Conservation (phyloP, 495 filamentous ascomycete genomes). For the Hypoxylon rickii region DNA sequence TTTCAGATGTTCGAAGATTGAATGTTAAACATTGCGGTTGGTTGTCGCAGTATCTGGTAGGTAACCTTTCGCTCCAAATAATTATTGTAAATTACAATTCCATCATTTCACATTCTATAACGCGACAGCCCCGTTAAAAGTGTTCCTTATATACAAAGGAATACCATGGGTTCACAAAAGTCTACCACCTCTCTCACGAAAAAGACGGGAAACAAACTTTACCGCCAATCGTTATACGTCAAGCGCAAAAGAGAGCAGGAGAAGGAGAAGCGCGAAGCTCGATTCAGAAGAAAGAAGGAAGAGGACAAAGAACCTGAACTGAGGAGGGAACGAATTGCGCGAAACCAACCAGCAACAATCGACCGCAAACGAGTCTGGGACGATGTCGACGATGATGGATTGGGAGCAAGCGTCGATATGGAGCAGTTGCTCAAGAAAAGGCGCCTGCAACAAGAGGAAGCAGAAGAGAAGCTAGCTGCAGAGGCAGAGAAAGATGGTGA, state of each 20-base stretch:
- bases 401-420: slow-evolving; percentile 78
- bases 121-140: no score
- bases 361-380: slow-evolving; percentile 95
- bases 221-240: slow-evolving; percentile 73
- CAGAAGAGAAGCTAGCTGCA: slow-evolving; percentile 54
- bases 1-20: slow-evolving; percentile 31
- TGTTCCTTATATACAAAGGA: no score
- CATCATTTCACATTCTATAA: no score
- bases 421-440: slow-evolving; percentile 74
- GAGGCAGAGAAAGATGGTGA: slow-evolving; percentile 47
- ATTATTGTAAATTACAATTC: no score
- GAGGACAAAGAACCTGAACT: slow-evolving; percentile 84
- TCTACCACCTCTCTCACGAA: slow-evolving; percentile 31
- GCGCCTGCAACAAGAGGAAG: slow-evolving; percentile 58
- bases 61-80: no score
- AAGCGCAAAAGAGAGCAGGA: slow-evolving; percentile 72
- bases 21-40: no score
- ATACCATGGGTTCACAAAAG: slow-evolving; percentile 24
- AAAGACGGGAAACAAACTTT: slow-evolving; percentile 67
- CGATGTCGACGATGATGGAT: slow-evolving; percentile 76
- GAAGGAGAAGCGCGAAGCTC: slow-evolving; percentile 71
- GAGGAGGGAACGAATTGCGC: slow-evolving; percentile 67
- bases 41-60: not conserved
- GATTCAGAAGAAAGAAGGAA: slow-evolving; percentile 77
- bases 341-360: slow-evolving; percentile 81